phyloP scores from a whole-genome alignment of 192 early-diverging fungal species.

The Podochytrium sp. region DNA sequence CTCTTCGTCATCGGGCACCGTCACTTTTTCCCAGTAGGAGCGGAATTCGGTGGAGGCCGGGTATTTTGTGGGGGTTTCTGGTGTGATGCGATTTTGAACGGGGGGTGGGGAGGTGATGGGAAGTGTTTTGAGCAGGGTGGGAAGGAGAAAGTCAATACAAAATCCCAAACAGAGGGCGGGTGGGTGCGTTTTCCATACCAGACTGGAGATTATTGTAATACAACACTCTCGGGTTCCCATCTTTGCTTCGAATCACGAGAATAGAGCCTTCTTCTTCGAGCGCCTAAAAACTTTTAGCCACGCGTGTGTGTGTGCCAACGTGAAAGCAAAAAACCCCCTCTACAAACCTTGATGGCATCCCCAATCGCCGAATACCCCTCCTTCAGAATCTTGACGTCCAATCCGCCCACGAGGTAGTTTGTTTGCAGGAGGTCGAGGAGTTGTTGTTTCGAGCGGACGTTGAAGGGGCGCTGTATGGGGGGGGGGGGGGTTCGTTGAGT shows the following conservation, averaged over 20 bases:
- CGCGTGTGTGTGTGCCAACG: no score
- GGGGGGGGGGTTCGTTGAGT: no score
- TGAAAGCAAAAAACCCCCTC: no score
- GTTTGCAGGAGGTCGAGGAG: constrained; percentile 18
- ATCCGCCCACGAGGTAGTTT: constrained; percentile 14
- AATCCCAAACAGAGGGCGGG: no score
- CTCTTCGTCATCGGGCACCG: constrained; percentile 30
- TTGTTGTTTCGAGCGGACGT: constrained; percentile 13
- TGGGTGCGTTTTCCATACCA: constrained; percentile 7
- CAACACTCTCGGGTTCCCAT: constrained; percentile 19
- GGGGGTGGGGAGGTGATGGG: no score
- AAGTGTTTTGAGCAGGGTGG: neutral
- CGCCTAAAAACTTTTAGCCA: neutral
- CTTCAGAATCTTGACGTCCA: constrained; percentile 25
- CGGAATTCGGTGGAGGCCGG: constrained; percentile 20
- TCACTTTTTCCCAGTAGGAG: constrained; percentile 20
- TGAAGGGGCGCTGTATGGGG: constrained; percentile 7
- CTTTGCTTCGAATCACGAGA: constrained; percentile 23
- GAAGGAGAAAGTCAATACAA: neutral
- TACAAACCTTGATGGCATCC: constrained; percentile 24
- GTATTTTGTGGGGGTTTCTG: constrained; percentile 23
- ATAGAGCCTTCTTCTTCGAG: constrained; percentile 20
- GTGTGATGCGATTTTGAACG: no score
- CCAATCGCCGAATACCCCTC: constrained; percentile 17
- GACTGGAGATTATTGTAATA: constrained; percentile 26